These are phyloP conservation scores for Colletotrichum melonis DNA, from an alignment of 2,329 filamentous ascomycete species.

Conservation along the genomic window DNA sequence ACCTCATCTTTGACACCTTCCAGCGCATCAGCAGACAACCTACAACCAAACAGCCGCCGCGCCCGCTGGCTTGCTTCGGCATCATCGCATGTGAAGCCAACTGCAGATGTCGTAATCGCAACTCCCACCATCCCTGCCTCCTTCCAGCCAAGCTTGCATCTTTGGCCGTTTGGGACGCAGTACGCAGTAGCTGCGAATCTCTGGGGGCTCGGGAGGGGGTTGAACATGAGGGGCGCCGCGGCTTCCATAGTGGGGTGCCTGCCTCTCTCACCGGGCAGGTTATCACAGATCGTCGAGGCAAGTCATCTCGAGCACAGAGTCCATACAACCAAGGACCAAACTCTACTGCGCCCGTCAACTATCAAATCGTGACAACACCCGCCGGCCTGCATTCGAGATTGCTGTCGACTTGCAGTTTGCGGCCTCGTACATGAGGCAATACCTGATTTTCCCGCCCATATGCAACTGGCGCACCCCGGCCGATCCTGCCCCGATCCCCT, in stretches of 20 bases:
- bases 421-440: constrained; percentile 28
- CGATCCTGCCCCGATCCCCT: constrained; percentile 18
- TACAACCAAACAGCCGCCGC: constrained; percentile 3
- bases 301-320: neutral
- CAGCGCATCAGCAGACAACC: constrained; percentile 27
- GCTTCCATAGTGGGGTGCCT: constrained; percentile 1
- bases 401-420: neutral
- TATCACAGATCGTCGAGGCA: neutral
- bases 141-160: constrained; percentile 27
- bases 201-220: constrained; percentile 2
- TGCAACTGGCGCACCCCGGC: constrained; percentile 15
- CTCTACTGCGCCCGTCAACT: neutral
- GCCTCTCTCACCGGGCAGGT: neutral
- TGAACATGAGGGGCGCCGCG: constrained; percentile 29
- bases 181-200: neutral
- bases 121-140: constrained; percentile 18
- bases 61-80: neutral
- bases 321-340: no score
- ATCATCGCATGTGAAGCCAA: constrained; percentile 27
- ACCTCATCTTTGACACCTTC: constrained; percentile 19
- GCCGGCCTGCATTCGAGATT: neutral
- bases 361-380: neutral
- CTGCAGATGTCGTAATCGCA: constrained; percentile 24
- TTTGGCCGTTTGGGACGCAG: neutral
- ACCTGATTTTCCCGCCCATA: constrained; percentile 18